These are phyloP conservation scores for Suaeda aralocaspica DNA, from an alignment of 148 eudicot genomes.

Conservation along the genomic window DNA sequence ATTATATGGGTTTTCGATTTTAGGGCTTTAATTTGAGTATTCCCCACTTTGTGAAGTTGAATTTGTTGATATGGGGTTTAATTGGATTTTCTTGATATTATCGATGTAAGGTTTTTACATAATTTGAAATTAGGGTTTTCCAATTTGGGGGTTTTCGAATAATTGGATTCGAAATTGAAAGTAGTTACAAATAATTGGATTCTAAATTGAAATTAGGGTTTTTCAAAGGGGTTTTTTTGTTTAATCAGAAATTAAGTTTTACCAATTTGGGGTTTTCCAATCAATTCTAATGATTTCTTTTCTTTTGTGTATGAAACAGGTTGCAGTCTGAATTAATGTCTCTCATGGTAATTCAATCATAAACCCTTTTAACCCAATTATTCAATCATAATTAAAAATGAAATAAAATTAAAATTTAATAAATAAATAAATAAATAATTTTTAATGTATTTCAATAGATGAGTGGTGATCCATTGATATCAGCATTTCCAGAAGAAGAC, in stretches of 20 bases:
- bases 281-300: neutral
- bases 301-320: constrained; percentile 40
- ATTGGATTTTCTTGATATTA: constrained; percentile 3
- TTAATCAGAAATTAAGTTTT: no score
- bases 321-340: constrained; percentile 97
- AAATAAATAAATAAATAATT: no score
- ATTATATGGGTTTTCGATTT: neutral
- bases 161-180: neutral
- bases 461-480: constrained; percentile 88
- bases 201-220: constrained; percentile 20
- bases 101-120: constrained; percentile 5
- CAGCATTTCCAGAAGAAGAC: constrained; percentile 97
- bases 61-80: constrained; percentile 16
- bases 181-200: no score
- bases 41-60: constrained; percentile 5
- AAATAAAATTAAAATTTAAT: neutral
- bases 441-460: no score
- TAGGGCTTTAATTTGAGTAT: neutral
- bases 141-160: constrained; percentile 14
- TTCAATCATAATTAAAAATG: neutral
- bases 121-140: constrained; percentile 18
- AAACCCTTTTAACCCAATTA: neutral
- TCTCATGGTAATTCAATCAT: constrained; percentile 58
- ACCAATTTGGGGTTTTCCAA: neutral
- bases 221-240: constrained; percentile 12